Percentiles rank a stretch among this genome's conserved stretches.
These are phyloP conservation scores for Pestalotiopsis sp. DNA, from an alignment of 2,329 filamentous ascomycete species.

Conservation along the genomic window DNA sequence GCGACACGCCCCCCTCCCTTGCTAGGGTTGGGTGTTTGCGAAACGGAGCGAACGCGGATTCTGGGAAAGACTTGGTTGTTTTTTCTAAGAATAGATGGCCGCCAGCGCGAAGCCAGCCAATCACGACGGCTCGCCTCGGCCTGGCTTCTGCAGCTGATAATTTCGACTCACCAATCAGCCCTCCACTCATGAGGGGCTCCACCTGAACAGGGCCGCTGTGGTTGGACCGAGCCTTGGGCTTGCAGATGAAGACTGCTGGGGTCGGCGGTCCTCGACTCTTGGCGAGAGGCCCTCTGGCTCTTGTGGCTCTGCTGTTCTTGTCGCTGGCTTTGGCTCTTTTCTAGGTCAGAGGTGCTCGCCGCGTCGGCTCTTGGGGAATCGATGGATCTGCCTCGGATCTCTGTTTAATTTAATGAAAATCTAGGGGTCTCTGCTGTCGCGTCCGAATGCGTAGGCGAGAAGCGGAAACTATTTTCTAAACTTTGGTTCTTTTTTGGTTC, in stretches of 20 bases:
- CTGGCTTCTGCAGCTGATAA: conserved; percentile 20
- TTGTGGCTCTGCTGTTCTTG: not conserved
- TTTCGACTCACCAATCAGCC: conserved; percentile 19
- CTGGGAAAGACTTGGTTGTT: conserved; percentile 11
- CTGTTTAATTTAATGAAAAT: conserved; percentile 12
- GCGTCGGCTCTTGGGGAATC: conserved; percentile 6
- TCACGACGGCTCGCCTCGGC: conserved; percentile 16
- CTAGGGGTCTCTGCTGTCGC: not conserved
- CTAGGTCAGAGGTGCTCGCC: conserved; percentile 4
- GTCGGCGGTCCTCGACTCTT: not conserved
- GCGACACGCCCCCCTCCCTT: not conserved
- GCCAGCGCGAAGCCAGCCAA: conserved; percentile 20
- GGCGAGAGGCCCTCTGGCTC: not conserved
- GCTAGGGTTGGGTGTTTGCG: conserved; percentile 18
- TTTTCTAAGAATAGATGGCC: conserved; percentile 15
- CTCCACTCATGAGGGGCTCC: not conserved
- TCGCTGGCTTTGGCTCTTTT: not conserved
- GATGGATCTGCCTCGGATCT: conserved; percentile 7
- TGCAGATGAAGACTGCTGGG: conserved; percentile 5
- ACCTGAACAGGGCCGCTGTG: not conserved
- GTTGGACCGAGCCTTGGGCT: not conserved
- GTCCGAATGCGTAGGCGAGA: not conserved
- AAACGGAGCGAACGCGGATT: conserved; percentile 19
- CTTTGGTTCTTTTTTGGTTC: not conserved
- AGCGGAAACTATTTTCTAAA: not conserved